Conservation (phyloP, 345 rosid species). For the Ailanthus altissimus region DNA sequence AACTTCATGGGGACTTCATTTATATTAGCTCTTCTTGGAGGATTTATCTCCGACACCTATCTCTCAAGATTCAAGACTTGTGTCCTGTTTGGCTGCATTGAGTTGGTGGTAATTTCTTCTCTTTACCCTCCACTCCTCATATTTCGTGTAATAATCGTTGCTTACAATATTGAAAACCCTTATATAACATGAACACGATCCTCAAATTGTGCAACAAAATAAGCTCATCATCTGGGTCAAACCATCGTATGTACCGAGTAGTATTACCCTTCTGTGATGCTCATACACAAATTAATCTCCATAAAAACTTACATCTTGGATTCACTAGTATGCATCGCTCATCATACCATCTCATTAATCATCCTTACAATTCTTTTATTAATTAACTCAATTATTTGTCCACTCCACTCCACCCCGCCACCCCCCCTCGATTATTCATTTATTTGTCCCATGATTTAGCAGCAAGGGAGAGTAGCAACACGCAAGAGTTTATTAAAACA, state of each 20-base stretch:
- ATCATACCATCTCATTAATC: not conserved
- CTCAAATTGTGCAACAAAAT: no score
- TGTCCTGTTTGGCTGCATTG: slow-evolving; percentile 52
- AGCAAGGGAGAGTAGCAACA: not conserved
- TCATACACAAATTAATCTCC: no score
- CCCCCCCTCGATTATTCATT: no score
- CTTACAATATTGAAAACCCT: not conserved
- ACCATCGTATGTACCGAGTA: not conserved
- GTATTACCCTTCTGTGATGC: no score
- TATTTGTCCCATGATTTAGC: not conserved
- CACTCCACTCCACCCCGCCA: no score
- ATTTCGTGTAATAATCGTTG: not conserved
- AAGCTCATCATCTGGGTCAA: not conserved
- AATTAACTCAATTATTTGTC: not conserved
- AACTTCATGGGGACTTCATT: slow-evolving; percentile 63
- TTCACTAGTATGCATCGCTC: not conserved
- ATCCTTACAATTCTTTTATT: not conserved
- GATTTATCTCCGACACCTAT: slow-evolving; percentile 65
- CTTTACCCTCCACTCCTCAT: not conserved
- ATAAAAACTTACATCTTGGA: no score
- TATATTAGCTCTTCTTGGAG: slow-evolving; percentile 58
- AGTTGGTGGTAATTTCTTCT: slow-evolving; percentile 47
- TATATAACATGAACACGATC: no score
- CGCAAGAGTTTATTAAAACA: no score
- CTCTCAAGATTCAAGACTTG: slow-evolving; percentile 62